Evolutionary conservation across 2,329 filamentous ascomycete species (phyloP), one percentile per base, ranked within the genome.

Genomic region (Epichloe bromicola): DNA sequence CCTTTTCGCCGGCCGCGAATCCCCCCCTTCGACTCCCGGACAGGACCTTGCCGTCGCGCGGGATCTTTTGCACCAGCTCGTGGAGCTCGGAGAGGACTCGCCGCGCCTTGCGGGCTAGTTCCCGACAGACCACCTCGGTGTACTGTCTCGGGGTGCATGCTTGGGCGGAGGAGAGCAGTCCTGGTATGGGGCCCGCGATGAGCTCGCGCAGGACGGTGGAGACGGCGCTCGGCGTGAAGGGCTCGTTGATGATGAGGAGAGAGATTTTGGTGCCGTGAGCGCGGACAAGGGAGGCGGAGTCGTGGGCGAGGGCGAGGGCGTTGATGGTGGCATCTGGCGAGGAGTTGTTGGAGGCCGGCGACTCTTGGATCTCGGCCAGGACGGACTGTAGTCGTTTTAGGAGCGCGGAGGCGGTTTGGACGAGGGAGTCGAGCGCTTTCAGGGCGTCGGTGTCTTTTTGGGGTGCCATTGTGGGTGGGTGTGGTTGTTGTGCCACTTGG

Each of bases 221-320:
- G 36, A 95, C 74, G 5, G 88, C 90, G 1, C 83, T 82, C 0
- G 87, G 82, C 0, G 89, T 93, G 58, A 95, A 94, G 1, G 91
- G 90, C 17, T 87, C 78, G 61, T 87, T 95, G 61, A 94, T 85
- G 1, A 93, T 79, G 12, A 97, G 77, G 1, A 96, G 82, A 0
- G 87, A 91, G 26, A 96, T 75, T 56, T 95, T 95, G 5, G 89
- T 95, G 2, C 83, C 79, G 63, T 96, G 88, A 0, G 89, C 87
- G 63, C 80, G 83, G 53, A 95, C 79, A 5, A 94, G 74, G 26
- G 75, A 78, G 1, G 87, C 79, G 0, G 86, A 78, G 59, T 90
- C 84, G 59, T 79, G 77, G 36, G 90, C 80, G 52, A 91, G 75
- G 14, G 80, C 70, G 23, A 95, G 75, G 10, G 81, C 74, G 56